These are phyloP conservation scores for Papiliotrema flavescens DNA, from an alignment of 1,284 basidiomycete species.

Conservation along the genomic window DNA sequence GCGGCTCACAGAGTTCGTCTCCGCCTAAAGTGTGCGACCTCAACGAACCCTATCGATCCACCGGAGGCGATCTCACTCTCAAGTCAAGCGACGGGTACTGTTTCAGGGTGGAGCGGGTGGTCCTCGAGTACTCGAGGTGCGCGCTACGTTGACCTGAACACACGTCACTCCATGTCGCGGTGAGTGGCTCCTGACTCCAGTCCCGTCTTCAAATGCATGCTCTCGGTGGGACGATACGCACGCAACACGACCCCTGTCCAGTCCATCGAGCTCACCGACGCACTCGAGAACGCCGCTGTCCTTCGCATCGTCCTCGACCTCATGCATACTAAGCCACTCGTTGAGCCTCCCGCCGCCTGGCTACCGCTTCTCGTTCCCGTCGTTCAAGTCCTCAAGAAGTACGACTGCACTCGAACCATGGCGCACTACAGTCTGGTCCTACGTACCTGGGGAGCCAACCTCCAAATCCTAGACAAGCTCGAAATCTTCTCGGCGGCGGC, in stretches of 20 bases:
- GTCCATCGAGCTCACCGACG: not conserved
- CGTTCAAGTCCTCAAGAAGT: not conserved
- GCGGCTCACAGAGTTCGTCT: too few relatives aligned
- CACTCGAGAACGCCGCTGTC: not conserved
- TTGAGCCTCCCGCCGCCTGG: not conserved
- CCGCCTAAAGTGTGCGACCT: not conserved
- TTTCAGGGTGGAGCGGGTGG: too few relatives aligned
- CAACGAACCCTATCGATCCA: not conserved
- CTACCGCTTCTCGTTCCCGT: not conserved
- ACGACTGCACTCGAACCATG: not conserved
- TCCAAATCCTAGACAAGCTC: not conserved
- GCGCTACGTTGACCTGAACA: too few relatives aligned
- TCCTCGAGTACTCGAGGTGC: too few relatives aligned
- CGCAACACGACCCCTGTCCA: too few relatives aligned
- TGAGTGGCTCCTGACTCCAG: too few relatives aligned
- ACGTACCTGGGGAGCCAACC: not conserved
- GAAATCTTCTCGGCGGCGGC: not conserved
- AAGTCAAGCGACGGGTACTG: not conserved
- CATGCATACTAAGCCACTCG: not conserved
- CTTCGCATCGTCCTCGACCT: not conserved
- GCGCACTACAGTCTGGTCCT: not conserved
- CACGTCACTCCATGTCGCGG: too few relatives aligned
- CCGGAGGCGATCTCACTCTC: not conserved
- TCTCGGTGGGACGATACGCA: too few relatives aligned
- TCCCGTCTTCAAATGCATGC: constrained; percentile 5